Evolutionary conservation across 1,139 yeast genomes (phyloP).

Genomic region (Arxiozyma slooffiae): DNA sequence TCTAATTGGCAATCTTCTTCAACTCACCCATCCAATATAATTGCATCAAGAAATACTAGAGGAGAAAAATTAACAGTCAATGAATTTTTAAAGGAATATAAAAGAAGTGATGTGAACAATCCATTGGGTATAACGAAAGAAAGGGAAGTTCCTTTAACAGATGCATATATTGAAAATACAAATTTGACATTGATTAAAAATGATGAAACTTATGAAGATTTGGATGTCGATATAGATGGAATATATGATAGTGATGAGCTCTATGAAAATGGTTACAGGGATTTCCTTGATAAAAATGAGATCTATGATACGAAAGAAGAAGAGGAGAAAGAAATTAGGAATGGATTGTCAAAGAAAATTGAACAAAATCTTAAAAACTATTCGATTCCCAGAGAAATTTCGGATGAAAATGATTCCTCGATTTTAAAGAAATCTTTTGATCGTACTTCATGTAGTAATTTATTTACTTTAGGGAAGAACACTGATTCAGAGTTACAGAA

Average conservation of each 20-base stretch:
- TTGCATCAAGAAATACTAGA: background rate
- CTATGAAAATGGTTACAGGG: too few species aligned
- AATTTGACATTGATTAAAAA: background rate
- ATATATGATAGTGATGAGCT: background rate
- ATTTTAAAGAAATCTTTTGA: background rate
- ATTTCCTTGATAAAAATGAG: slow-evolving; percentile 4
- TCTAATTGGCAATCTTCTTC: background rate
- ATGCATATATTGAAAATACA: background rate
- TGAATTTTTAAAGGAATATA: slow-evolving; percentile 5
- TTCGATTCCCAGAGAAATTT: slow-evolving; percentile 8
- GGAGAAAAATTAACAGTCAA: slow-evolving; percentile 3
- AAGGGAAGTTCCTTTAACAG: background rate
- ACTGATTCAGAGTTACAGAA: background rate
- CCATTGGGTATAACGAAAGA: background rate
- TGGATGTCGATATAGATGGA: slow-evolving; percentile 4
- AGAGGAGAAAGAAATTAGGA: slow-evolving; percentile 3
- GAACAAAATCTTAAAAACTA: slow-evolving; percentile 7
- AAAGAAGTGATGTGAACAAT: background rate
- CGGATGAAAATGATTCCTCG: background rate
- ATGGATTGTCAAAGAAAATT: slow-evolving; percentile 8
- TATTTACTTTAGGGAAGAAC: background rate
- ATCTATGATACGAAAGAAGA: slow-evolving; percentile 1
- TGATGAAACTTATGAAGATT: slow-evolving; percentile 2
- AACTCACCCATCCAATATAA: background rate
- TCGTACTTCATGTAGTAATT: background rate